phyloP scores from a whole-genome alignment of 179 eudicot species.

The Silene coronaria region DNA sequence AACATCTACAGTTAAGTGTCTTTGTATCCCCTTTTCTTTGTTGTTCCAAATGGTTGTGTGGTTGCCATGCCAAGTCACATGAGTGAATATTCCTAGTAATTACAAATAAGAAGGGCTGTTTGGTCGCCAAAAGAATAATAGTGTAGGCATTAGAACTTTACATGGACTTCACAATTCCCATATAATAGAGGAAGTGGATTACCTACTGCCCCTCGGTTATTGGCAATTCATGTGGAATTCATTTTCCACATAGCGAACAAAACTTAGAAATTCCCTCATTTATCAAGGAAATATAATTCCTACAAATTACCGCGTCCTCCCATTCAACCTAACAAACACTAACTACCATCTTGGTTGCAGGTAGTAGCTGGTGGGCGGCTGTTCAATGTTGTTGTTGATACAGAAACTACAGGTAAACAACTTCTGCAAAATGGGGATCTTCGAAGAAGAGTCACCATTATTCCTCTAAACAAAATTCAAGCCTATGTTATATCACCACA shows the following conservation, averaged over 20 bases:
- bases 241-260: neutral
- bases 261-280: neutral
- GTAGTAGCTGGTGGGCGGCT: constrained; percentile 93
- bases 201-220: too few relatives aligned
- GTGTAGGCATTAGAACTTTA: neutral
- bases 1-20: neutral
- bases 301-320: neutral
- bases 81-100: neutral
- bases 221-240: neutral
- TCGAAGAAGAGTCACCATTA: constrained; percentile 78
- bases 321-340: neutral
- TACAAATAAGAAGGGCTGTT: neutral
- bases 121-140: neutral
- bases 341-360: constrained; percentile 34
- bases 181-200: neutral
- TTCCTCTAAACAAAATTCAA: constrained; percentile 89
- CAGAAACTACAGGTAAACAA: constrained; percentile 85
- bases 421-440: constrained; percentile 84
- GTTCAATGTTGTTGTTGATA: constrained; percentile 81
- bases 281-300: neutral
- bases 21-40: neutral
- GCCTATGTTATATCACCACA: constrained; percentile 49
- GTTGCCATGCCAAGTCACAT: neutral
- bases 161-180: neutral
- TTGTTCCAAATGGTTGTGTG: neutral